A percentile compares a stretch with the other conserved stretches of the same genome.
phyloP scores from a whole-genome alignment of 1,284 basidiomycete genomes.

The Irpex sp. region DNA sequence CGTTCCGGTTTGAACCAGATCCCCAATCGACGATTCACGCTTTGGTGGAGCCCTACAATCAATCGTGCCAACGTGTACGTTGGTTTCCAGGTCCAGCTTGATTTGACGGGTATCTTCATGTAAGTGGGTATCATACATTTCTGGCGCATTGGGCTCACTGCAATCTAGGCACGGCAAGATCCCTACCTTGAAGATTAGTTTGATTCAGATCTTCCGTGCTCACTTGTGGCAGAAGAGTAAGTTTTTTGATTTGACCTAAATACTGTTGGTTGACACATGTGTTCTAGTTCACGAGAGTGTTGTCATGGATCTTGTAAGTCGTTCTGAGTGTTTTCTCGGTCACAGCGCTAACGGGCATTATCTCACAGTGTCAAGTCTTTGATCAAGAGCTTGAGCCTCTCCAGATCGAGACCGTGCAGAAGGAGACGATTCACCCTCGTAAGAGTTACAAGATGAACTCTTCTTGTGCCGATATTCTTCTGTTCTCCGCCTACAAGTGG shows the following conservation, averaged over 20 bases:
- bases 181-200: constrained; percentile 94
- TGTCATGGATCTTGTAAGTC: constrained; percentile 89
- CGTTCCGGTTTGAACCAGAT: constrained; percentile 97
- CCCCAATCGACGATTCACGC: constrained; percentile 99
- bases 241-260: constrained; percentile 24
- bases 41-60: constrained; percentile 99
- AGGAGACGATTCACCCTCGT: constrained; percentile 98
- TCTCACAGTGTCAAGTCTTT: constrained; percentile 86
- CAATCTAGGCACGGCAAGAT: constrained; percentile 90
- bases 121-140: constrained; percentile 26
- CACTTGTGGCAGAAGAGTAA: constrained; percentile 98
- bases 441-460: constrained; percentile 99
- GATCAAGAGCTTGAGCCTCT: constrained; percentile 98
- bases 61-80: constrained; percentile 99
- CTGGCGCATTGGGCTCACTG: constrained; percentile 12
- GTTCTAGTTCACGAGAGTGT: constrained; percentile 79
- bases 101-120: constrained; percentile 94
- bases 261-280: constrained; percentile 2
- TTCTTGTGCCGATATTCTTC: constrained; percentile 91
- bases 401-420: constrained; percentile 99
- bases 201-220: constrained; percentile 99
- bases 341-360: neutral
- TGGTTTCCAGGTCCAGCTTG: constrained; percentile 99
- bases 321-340: neutral
- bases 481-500: constrained; percentile 99